A percentile compares a stretch with the other conserved stretches of the same genome.
phyloP scores from a whole-genome alignment of 768 basidiomycete species.

The Cyclocybe cylindracea region DNA sequence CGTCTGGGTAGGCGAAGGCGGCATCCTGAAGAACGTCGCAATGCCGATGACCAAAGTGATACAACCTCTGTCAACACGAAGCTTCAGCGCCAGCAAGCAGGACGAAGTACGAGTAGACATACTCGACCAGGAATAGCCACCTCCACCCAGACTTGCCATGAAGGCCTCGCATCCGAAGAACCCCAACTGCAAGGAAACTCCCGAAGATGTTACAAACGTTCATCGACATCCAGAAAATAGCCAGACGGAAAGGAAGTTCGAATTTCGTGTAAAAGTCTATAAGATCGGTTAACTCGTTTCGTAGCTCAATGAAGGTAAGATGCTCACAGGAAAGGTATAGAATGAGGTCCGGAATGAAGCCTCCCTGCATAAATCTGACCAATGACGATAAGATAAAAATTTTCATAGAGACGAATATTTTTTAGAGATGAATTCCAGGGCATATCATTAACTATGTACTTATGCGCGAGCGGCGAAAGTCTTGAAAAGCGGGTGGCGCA shows the following conservation, averaged over 20 bases:
- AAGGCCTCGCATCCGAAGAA: conserved; percentile 55
- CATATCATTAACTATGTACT: no score
- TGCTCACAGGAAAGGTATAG: conserved; percentile 53
- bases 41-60: conserved; percentile 50
- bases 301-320: no score
- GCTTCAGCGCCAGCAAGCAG: no score
- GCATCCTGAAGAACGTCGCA: conserved; percentile 56
- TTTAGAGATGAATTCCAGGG: no score
- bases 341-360: conserved; percentile 66
- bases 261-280: conserved; percentile 55
- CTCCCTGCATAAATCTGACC: conserved; percentile 62
- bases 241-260: conserved; percentile 63
- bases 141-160: conserved; percentile 56
- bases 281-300: neutral
- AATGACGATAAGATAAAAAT: conserved; percentile 27
- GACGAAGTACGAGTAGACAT: conserved; percentile 17
- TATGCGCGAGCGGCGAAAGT: no score
- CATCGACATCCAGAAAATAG: conserved; percentile 67
- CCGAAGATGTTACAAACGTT: conserved; percentile 53
- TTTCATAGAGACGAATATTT: neutral
- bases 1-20: conserved; percentile 63
- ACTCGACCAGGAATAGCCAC: conserved; percentile 59
- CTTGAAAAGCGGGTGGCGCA: no score
- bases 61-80: no score
- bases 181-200: conserved; percentile 66